Evolutionary conservation across 2,329 filamentous ascomycete species (phyloP), one percentile per base, ranked within the genome.

Genomic region (Colletotrichum tabaci): DNA sequence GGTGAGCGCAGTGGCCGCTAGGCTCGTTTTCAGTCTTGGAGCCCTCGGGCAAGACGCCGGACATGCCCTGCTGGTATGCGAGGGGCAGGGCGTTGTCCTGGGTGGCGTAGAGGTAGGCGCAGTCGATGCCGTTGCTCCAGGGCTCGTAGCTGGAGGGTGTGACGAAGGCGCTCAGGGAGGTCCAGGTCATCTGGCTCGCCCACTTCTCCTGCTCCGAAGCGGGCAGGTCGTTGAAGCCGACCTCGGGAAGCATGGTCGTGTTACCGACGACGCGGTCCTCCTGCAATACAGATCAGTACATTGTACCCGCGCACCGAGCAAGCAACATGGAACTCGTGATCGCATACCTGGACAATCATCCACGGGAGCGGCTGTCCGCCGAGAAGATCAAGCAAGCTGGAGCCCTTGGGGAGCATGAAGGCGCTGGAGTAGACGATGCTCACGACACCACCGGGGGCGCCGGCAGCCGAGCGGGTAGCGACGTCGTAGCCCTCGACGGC

Each of bases 381-480:
- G 0, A 80, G 75, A 57, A 76, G 75, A 2, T 76, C 70, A 9
- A 76, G 73, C 38, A 80, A 73, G 30, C 75, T 77, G 42, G 75
- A 66, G 0, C 77, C 78, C 1, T 74, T 61, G 2, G 79, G 80
- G 0, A 79, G 76, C 30, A 82, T 76, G 23, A 81, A 83, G 0
- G 79, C 79, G 0, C 79, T 66, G 26, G 81, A 57, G 67, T 82
- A 85, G 2, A 82, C 79, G 16, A 80, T 74, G 72, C 78, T 77
- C 7, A 80, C 74, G 0, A 86, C 80, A 8, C 84, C 84, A 0
- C 84, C 84, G 6, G 76, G 66, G 60, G 80, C 73, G 1, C 81
- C 83, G 1, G 75, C 74, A 0, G 69, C 73, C 38, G 75, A 71
- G 10, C 83, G 78, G 23, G 81, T 74, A 35, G 77, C 77, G 56